Conservation (phyloP, 164 flowering plant species). For the Sextonia rubra region DNA sequence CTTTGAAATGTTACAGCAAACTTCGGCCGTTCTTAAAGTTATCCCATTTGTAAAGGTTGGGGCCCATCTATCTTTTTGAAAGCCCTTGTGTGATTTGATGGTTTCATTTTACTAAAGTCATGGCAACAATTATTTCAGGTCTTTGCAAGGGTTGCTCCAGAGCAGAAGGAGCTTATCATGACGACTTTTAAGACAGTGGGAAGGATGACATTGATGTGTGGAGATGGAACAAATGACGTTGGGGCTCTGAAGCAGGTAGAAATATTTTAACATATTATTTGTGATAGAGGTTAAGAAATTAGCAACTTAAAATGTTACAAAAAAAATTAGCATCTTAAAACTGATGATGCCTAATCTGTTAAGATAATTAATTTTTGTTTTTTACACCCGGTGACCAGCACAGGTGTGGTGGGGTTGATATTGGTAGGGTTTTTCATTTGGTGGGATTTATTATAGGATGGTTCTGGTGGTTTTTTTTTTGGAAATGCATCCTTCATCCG, state of each 20-base stretch:
- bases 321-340: no score
- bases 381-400: no score
- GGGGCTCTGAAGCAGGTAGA: conserved; percentile 96
- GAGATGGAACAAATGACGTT: conserved; percentile 99
- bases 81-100: not conserved
- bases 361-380: no score
- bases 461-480: no score
- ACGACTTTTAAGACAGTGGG: conserved; percentile 90
- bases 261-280: not conserved
- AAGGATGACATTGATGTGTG: conserved; percentile 93
- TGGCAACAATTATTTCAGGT: conserved; percentile 41
- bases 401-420: no score
- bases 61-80: not conserved
- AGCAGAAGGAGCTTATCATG: conserved; percentile 92
- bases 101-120: not conserved
- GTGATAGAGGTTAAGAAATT: not conserved
- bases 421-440: no score
- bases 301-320: no score
- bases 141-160: conserved; percentile 98
- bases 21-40: conserved; percentile 63
- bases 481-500: no score
- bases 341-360: no score
- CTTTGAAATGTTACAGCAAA: conserved; percentile 77
- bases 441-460: no score
- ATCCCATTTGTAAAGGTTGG: conserved; percentile 85